phyloP scores from a whole-genome alignment of 495 filamentous ascomycete genomes.

The Bathelium albidoporum region DNA sequence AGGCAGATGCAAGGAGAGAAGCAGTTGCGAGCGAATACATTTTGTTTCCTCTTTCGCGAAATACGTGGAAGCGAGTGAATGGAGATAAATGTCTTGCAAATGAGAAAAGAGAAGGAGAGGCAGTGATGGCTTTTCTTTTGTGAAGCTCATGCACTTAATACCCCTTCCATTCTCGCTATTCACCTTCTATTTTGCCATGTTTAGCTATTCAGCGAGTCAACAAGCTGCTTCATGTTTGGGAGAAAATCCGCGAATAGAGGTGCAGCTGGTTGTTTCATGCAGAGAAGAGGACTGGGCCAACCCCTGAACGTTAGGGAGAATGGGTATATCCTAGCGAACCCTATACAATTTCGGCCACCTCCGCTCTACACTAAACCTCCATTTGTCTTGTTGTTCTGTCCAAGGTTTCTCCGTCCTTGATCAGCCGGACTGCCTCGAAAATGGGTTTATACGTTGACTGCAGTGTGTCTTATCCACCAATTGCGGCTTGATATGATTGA shows the following conservation, averaged over 20 bases:
- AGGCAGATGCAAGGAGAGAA: background rate
- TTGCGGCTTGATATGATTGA: no score
- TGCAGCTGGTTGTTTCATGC: background rate
- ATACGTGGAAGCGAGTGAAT: no score
- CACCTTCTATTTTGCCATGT: background rate
- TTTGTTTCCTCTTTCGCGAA: no score
- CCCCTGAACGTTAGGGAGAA: background rate
- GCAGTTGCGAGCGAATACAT: background rate
- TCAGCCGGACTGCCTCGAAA: no score
- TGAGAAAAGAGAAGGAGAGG: background rate
- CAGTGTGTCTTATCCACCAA: no score
- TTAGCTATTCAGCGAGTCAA: background rate
- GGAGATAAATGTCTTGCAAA: no score
- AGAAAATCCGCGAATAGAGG: background rate
- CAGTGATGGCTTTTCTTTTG: background rate
- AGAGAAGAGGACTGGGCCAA: background rate
- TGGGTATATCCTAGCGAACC: background rate
- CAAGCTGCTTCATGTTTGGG: background rate
- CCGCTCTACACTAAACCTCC: no score
- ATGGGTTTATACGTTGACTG: no score
- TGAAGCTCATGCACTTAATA: background rate
- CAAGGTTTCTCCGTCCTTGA: no score
- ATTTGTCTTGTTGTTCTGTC: no score
- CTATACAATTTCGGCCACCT: background rate
- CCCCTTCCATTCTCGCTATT: background rate